Evolutionary conservation across 129 eudicot genomes (phyloP).

Genomic region (Rutidosis leptorrhynchoides): DNA sequence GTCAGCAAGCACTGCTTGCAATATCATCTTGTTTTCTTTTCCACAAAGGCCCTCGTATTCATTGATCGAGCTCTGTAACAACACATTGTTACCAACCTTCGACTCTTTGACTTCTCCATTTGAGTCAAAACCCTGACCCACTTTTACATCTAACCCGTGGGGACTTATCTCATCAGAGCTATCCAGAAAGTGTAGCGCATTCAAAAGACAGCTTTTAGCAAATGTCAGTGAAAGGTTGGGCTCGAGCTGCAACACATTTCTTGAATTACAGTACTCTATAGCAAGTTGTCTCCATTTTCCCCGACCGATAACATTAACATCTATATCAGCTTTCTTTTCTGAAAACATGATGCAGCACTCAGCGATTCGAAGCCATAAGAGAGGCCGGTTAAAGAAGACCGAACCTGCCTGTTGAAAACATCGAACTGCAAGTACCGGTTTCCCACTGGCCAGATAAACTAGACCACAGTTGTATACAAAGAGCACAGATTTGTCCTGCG

Average conservation of each 20-base stretch:
- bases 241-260: conserved; percentile 33
- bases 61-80: conserved; percentile 41
- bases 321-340: conserved; percentile 50
- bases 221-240: conserved; percentile 53
- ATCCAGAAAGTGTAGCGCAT: conserved; percentile 61
- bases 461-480: conserved; percentile 75
- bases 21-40: conserved; percentile 59
- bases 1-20: conserved; percentile 70
- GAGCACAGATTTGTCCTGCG: conserved; percentile 72
- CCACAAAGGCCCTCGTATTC: conserved; percentile 54
- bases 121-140: conserved; percentile 34
- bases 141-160: conserved; percentile 32
- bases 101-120: conserved; percentile 79
- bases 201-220: conserved; percentile 72
- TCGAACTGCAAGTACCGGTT: conserved; percentile 68
- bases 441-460: conserved; percentile 68
- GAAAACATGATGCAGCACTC: conserved; percentile 81
- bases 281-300: conserved; percentile 88
- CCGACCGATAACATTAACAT: conserved; percentile 57
- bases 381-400: conserved; percentile 67
- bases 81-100: conserved; percentile 49
- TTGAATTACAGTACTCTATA: conserved; percentile 38
- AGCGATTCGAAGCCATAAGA: conserved; percentile 85
- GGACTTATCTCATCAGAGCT: conserved; percentile 31
- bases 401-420: conserved; percentile 66